Evolutionary conservation across 768 basidiomycete species (phyloP), one percentile per base, ranked within the genome.

Genomic region (Mycena filopes): DNA sequence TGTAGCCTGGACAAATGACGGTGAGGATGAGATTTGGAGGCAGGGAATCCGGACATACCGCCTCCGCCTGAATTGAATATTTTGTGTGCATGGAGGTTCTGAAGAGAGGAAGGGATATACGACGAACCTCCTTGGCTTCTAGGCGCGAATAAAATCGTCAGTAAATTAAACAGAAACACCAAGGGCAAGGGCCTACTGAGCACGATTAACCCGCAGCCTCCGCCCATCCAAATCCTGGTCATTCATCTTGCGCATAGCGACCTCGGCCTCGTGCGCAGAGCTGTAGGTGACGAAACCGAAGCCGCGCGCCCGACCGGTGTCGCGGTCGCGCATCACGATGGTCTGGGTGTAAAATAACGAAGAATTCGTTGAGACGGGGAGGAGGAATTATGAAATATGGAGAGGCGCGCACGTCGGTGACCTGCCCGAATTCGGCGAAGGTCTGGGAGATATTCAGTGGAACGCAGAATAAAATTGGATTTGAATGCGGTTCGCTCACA

Each of bases 301-400:
- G 75, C 96, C 96, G 76, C 96, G 91, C 67, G 93, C 95, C 75
- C 96, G 94, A 65, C 94, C 93, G 67, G 96, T 98, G 10, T 55
- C 46, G 20, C 95, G 94, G 82, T 98, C 96, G 83, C 93, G 92
- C 95, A 96, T 96, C 79, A 95, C 94, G 81, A 97, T 94, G 73
- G 91, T 92, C 95, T 98, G 36, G 36, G 77, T 18, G 15, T 11
- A 33, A 33, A 33, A 9, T 36, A 36, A 36, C 10, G 10, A 36
- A 36, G 10, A 36, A 36, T 36, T 36, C 9, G n/a, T n/a, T 1
- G 11, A 11, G 21, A n/a, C 31, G 42, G 21, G 33, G 16, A 13
- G n/a, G n/a, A n/a, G n/a, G n/a, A n/a, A n/a, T n/a, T n/a, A n/a
- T n/a, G n/a, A 20, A 18, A 12, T 13, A 40, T 0, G 13, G 38